Percentiles rank a stretch among this genome's conserved stretches.
Conservation (phyloP, 768 basidiomycete species). For the Pleurotus ostreatus region DNA sequence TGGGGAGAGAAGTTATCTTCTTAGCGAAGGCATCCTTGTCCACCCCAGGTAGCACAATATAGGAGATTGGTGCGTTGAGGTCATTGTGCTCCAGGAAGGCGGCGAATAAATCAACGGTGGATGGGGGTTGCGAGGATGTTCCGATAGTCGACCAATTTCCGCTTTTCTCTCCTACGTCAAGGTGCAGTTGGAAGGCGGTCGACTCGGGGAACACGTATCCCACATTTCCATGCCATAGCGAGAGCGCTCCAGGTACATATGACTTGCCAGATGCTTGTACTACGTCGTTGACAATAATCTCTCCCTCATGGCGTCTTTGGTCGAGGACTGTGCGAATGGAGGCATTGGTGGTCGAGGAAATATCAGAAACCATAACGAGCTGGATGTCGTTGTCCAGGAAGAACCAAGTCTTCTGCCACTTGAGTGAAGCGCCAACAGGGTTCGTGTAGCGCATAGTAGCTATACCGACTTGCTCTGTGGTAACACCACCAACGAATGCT, state of each 20-base stretch:
- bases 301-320: conserved; percentile 46
- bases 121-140: conserved; percentile 55
- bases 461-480: conserved; percentile 51
- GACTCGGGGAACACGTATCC: conserved; percentile 51
- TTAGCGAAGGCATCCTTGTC: conserved; percentile 32
- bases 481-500: conserved; percentile 62
- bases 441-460: conserved; percentile 67
- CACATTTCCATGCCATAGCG: conserved; percentile 64
- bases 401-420: conserved; percentile 73
- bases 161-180: conserved; percentile 41
- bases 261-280: conserved; percentile 14
- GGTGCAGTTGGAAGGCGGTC: conserved; percentile 29
- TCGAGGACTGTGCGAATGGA: conserved; percentile 65
- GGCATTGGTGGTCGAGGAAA: conserved; percentile 38
- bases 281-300: conserved; percentile 31
- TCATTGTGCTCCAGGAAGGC: conserved; percentile 52
- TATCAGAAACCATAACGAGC: conserved; percentile 54
- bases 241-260: conserved; percentile 20
- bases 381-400: conserved; percentile 64
- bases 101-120: conserved; percentile 56
- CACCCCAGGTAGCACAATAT: conserved; percentile 56
- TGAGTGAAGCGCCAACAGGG: conserved; percentile 46
- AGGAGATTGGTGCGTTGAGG: conserved; percentile 35
- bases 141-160: conserved; percentile 64
- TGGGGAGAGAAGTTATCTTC: conserved; percentile 26